phyloP scores from a whole-genome alignment of 2,329 filamentous ascomycete species.

The Niveomyces coronatus region DNA sequence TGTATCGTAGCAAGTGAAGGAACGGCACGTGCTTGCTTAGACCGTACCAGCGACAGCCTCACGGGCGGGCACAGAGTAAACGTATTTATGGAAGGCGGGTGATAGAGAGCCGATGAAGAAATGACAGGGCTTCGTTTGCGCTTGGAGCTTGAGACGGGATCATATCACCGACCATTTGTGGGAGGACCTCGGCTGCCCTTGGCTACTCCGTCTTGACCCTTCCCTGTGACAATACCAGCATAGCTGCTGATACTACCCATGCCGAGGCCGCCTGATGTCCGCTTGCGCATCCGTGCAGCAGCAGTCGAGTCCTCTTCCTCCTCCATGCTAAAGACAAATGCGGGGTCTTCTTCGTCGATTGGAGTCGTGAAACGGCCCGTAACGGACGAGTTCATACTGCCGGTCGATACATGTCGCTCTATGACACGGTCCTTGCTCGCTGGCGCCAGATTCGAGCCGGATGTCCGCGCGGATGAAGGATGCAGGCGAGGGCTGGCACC shows the following conservation, averaged over 20 bases:
- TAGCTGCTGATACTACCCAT: constrained; percentile 32
- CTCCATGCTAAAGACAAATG: constrained; percentile 58
- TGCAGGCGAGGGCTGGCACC: constrained; percentile 40
- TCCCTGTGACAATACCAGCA: constrained; percentile 24
- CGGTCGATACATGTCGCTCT: constrained; percentile 50
- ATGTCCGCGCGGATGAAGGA: constrained; percentile 34
- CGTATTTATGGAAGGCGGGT: too few species aligned
- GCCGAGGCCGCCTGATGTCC: constrained; percentile 33
- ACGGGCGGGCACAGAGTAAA: too few species aligned
- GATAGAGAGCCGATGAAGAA: too few species aligned
- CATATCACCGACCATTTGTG: constrained; percentile 22
- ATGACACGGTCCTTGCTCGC: constrained; percentile 33
- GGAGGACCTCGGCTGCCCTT: constrained; percentile 20
- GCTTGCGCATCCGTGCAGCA: constrained; percentile 36
- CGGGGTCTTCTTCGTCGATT: constrained; percentile 54
- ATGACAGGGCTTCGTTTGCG: too few species aligned
- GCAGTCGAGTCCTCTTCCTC: constrained; percentile 43
- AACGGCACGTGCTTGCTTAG: too few species aligned
- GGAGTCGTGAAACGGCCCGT: constrained; percentile 52
- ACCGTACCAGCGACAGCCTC: too few species aligned
- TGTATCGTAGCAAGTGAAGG: too few species aligned
- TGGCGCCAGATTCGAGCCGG: constrained; percentile 28
- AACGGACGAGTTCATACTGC: constrained; percentile 43
- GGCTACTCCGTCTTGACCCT: constrained; percentile 16
- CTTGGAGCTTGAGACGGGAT: too few species aligned